phyloP scores from a whole-genome alignment of 768 basidiomycete genomes.

The Rhizopogon rudus region DNA sequence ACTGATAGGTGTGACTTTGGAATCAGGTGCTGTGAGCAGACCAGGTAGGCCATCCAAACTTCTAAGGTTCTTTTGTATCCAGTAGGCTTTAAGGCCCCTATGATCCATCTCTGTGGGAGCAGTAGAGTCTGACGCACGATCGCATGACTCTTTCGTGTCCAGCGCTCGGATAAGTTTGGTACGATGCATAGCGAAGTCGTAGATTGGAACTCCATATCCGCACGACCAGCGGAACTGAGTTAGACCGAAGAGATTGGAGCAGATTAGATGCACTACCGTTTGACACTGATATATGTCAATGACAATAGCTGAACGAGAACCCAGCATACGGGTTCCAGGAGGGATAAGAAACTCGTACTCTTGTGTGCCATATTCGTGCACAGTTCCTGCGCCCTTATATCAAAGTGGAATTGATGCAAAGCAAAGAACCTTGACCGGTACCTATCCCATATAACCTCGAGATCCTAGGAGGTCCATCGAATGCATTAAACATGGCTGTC shows the following conservation, averaged over 20 bases:
- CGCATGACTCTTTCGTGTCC: constrained; percentile 36
- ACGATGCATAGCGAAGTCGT: constrained; percentile 53
- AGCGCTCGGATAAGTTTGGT: constrained; percentile 41
- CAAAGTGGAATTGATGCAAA: not conserved
- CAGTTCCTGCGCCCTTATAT: constrained; percentile 38
- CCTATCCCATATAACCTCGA: constrained; percentile 55
- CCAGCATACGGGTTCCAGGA: constrained; percentile 42
- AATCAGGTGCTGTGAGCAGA: constrained; percentile 25
- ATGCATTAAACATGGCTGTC: constrained; percentile 57
- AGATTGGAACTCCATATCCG: constrained; percentile 62
- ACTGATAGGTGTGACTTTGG: constrained; percentile 7
- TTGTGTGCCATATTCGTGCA: constrained; percentile 58
- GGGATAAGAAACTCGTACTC: constrained; percentile 55
- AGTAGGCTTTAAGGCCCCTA: constrained; percentile 47
- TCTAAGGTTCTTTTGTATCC: constrained; percentile 41
- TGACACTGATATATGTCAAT: constrained; percentile 57
- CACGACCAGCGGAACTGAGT: constrained; percentile 45
- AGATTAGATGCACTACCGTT: constrained; percentile 22
- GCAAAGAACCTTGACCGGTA: constrained; percentile 14
- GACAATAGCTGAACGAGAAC: constrained; percentile 59
- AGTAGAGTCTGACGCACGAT: constrained; percentile 20
- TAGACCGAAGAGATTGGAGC: not conserved
- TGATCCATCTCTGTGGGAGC: constrained; percentile 14
- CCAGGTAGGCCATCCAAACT: constrained; percentile 61
- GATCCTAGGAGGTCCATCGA: constrained; percentile 60